These are phyloP conservation scores for Yamadazyma ubonensis DNA, from an alignment of 805 yeast species.

Conservation along the genomic window DNA sequence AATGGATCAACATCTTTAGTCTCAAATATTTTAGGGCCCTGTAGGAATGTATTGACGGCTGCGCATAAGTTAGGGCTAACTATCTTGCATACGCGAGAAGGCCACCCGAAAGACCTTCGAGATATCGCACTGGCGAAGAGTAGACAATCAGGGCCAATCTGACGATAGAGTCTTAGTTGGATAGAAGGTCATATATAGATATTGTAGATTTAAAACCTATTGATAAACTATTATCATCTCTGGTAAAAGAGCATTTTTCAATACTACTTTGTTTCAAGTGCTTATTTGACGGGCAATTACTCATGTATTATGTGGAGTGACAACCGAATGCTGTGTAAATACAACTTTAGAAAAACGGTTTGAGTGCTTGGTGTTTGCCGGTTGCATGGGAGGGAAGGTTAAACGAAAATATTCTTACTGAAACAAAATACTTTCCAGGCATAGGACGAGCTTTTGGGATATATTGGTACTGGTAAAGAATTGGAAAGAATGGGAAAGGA, in stretches of 20 bases:
- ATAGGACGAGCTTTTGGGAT: constrained; percentile 23
- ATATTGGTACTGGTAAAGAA: constrained; percentile 18
- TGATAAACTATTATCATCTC: too few species aligned
- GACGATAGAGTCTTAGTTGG: constrained; percentile 12
- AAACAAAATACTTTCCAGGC: constrained; percentile 13
- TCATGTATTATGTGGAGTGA: constrained; percentile 13
- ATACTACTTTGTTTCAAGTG: constrained; percentile 13
- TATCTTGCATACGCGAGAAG: constrained; percentile 14
- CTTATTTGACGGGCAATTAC: constrained; percentile 15
- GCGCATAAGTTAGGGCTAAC: constrained; percentile 12
- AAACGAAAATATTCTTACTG: constrained; percentile 6
- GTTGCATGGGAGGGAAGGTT: constrained; percentile 14
- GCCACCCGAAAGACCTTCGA: constrained; percentile 12
- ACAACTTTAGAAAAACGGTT: constrained; percentile 15
- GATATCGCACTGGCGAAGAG: constrained; percentile 11
- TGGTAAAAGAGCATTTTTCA: constrained; percentile 14
- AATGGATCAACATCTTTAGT: constrained; percentile 14
- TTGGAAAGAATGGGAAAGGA: constrained; percentile 4
- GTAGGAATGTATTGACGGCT: constrained; percentile 8
- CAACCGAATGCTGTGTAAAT: constrained; percentile 16
- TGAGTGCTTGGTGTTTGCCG: constrained; percentile 13
- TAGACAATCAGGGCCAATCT: constrained; percentile 12
- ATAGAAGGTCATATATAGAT: too few species aligned
- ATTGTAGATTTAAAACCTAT: too few species aligned
- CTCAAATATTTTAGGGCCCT: constrained; percentile 9